Evolutionary conservation across 2,329 filamentous ascomycete genomes (phyloP).

Genomic region (Botryotinia globosa): DNA sequence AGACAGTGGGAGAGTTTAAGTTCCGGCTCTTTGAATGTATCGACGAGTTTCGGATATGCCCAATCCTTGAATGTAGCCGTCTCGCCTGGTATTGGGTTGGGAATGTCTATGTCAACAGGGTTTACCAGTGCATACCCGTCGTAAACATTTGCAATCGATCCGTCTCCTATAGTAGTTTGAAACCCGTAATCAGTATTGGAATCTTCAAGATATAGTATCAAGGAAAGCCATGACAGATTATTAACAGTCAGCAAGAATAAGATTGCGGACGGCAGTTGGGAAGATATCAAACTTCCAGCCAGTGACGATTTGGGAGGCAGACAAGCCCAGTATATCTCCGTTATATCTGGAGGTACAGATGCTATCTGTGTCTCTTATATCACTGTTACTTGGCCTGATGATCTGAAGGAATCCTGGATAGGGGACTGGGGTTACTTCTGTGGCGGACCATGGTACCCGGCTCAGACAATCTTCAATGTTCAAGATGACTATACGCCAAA

Average conservation of each 20-base stretch:
- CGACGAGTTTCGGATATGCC: too few relatives aligned
- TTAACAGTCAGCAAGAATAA: not conserved
- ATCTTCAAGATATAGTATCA: not conserved
- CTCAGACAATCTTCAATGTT: not conserved
- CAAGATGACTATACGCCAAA: not conserved
- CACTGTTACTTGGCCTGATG: not conserved
- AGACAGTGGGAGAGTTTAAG: too few relatives aligned
- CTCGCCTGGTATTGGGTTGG: too few relatives aligned
- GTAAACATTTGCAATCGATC: not conserved
- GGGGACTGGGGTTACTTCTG: not conserved
- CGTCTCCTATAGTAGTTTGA: not conserved
- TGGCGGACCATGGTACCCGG: not conserved
- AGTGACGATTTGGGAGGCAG: not conserved
- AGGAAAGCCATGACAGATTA: too few relatives aligned
- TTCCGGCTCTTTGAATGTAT: too few relatives aligned
- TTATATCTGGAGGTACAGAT: not conserved
- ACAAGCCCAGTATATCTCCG: not conserved
- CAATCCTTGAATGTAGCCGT: too few relatives aligned
- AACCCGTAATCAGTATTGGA: not conserved
- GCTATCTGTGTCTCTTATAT: not conserved
- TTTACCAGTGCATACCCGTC: not conserved
- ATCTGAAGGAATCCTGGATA: not conserved
- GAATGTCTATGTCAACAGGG: too few relatives aligned
- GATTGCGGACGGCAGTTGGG: not conserved
- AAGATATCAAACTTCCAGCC: not conserved